These are phyloP conservation scores for Ascobolus immersus DNA, from an alignment of 495 filamentous ascomycete genomes.

Conservation along the genomic window DNA sequence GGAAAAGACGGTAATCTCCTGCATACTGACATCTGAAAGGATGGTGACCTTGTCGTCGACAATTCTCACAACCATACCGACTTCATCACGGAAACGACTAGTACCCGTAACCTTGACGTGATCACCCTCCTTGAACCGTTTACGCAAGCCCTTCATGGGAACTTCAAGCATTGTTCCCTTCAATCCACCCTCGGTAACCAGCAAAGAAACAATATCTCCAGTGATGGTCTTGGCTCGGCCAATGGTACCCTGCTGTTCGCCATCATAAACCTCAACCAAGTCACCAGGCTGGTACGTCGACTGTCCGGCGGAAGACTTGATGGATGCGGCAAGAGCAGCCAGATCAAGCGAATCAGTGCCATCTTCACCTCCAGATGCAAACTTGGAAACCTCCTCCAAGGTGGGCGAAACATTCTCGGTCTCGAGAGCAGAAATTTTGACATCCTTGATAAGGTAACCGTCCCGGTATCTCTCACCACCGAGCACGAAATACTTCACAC, in stretches of 20 bases:
- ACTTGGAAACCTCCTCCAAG: conserved; percentile 82
- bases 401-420: conserved; percentile 78
- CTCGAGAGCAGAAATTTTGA: conserved; percentile 60
- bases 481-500: conserved; percentile 54
- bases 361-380: conserved; percentile 60
- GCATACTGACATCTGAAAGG: conserved; percentile 66
- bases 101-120: conserved; percentile 97
- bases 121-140: conserved; percentile 78
- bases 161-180: conserved; percentile 71
- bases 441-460: conserved; percentile 80
- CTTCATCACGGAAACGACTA: conserved; percentile 73
- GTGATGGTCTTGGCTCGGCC: conserved; percentile 72
- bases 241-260: conserved; percentile 76
- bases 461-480: conserved; percentile 69
- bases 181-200: conserved; percentile 62
- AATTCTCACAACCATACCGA: conserved; percentile 90
- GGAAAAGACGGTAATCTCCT: conserved; percentile 92
- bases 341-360: conserved; percentile 85
- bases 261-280: conserved; percentile 80
- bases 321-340: conserved; percentile 57
- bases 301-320: conserved; percentile 50
- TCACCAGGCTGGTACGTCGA: conserved; percentile 77
- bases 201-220: conserved; percentile 70
- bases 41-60: conserved; percentile 75
- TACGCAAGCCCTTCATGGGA: conserved; percentile 75